Percentiles rank a stretch among this genome's conserved stretches.
These are phyloP conservation scores for Phaffomyces thermotolerans DNA, from an alignment of 805 yeast species.

Conservation along the genomic window DNA sequence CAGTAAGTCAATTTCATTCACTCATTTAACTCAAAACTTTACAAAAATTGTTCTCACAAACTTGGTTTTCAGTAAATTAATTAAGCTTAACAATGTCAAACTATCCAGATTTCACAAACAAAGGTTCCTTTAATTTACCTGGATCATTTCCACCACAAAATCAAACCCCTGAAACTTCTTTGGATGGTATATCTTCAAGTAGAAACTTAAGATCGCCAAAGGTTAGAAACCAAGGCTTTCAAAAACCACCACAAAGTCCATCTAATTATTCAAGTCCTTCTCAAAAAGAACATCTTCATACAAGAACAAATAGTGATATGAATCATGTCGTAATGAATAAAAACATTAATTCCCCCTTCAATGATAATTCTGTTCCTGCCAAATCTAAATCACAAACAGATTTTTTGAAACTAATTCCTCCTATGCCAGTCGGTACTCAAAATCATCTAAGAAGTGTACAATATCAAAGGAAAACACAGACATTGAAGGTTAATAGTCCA, in stretches of 20 bases:
- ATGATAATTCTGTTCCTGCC: neutral
- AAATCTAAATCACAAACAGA: slow-evolving; percentile 10
- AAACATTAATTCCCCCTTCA: neutral
- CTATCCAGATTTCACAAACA: neutral
- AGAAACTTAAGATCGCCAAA: neutral
- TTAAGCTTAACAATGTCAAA: neutral
- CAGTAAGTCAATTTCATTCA: slow-evolving; percentile 3
- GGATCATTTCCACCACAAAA: slow-evolving; percentile 4
- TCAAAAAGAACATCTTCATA: neutral
- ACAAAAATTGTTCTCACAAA: neutral
- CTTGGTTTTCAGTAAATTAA: neutral
- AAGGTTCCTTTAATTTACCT: slow-evolving; percentile 4
- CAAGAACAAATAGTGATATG: slow-evolving; percentile 4
- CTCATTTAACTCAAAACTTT: slow-evolving; percentile 1
- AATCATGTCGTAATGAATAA: too few relatives aligned
- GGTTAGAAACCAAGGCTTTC: neutral
- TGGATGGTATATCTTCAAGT: neutral
- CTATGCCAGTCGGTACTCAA: slow-evolving; percentile 16
- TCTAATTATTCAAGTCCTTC: neutral
- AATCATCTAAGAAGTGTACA: neutral
- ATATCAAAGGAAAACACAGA: neutral
- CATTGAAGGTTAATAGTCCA: neutral
- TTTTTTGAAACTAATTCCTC: slow-evolving; percentile 24
- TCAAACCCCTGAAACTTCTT: neutral
- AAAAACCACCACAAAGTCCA: neutral